Evolutionary conservation across 495 filamentous ascomycete species (phyloP).

Genomic region (Hypoxylon perforatum): DNA sequence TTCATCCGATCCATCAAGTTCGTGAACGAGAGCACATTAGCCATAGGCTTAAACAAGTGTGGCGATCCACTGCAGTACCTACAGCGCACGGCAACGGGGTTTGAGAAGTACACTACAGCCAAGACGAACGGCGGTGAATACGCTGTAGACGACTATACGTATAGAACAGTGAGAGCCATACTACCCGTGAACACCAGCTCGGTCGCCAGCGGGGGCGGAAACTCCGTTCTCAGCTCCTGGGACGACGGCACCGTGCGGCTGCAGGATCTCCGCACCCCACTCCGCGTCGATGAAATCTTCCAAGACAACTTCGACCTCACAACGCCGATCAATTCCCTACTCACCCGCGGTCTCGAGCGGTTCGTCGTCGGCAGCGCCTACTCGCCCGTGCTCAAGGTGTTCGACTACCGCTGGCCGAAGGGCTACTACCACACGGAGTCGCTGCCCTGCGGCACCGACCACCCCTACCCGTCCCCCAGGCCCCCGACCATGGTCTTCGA

Average conservation of each 20-base stretch:
- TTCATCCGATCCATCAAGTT: slow-evolving; percentile 48
- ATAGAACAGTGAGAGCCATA: slow-evolving; percentile 47
- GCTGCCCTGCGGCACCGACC: slow-evolving; percentile 47
- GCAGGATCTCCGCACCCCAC: slow-evolving; percentile 56
- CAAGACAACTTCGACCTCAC: slow-evolving; percentile 58
- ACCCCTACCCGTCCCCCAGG: slow-evolving; percentile 50
- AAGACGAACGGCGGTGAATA: slow-evolving; percentile 11
- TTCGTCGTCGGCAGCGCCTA: slow-evolving; percentile 55
- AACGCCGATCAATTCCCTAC: slow-evolving; percentile 51
- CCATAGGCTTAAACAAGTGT: slow-evolving; percentile 49
- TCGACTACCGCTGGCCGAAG: slow-evolving; percentile 61
- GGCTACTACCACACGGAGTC: slow-evolving; percentile 56
- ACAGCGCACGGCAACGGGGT: slow-evolving; percentile 50
- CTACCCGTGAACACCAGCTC: slow-evolving; percentile 49
- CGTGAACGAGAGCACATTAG: slow-evolving; percentile 51
- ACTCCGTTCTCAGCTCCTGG: slow-evolving; percentile 58
- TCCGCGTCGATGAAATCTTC: slow-evolving; percentile 50
- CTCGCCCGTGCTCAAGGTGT: slow-evolving; percentile 53
- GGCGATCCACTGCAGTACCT: slow-evolving; percentile 53
- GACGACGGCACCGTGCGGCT: slow-evolving; percentile 58
- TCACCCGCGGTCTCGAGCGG: slow-evolving; percentile 55
- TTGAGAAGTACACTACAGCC: slow-evolving; percentile 43
- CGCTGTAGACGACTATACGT: slow-evolving; percentile 1
- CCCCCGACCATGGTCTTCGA: slow-evolving; percentile 32
- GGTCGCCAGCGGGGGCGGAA: slow-evolving; percentile 43